Conservation (phyloP, 2,329 filamentous ascomycete genomes). For the Hymenoscyphus fraxineus region DNA sequence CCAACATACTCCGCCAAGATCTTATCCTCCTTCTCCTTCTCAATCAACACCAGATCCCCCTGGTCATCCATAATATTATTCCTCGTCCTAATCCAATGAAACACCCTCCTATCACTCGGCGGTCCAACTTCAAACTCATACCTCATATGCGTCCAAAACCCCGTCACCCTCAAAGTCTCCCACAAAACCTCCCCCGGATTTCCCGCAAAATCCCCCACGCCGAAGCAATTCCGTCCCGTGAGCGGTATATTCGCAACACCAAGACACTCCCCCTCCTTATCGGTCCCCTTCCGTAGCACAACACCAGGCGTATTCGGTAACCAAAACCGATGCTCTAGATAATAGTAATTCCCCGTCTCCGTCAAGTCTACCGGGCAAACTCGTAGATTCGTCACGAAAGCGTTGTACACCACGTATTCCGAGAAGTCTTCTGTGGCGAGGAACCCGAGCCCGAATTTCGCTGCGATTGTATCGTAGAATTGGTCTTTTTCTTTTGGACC, state of each 20-base stretch:
- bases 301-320: conserved; percentile 24
- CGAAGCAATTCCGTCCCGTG: conserved; percentile 21
- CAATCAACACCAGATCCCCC: conserved; percentile 26
- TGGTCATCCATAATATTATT: conserved; percentile 28
- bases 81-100: conserved; percentile 27
- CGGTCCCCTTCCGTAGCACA: conserved; percentile 20
- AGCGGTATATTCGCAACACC: conserved; percentile 24
- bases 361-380: conserved; percentile 24
- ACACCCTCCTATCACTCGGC: conserved; percentile 15
- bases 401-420: conserved; percentile 26
- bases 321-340: conserved; percentile 25
- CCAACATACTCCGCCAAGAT: conserved; percentile 26
- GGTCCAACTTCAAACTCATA: conserved; percentile 24
- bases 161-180: conserved; percentile 23
- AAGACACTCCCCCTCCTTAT: conserved; percentile 22
- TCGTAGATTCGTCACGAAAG: conserved; percentile 26
- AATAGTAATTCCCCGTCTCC: conserved; percentile 22
- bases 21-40: conserved; percentile 22
- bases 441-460: conserved; percentile 21
- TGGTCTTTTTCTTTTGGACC: conserved; percentile 6
- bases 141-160: conserved; percentile 29
- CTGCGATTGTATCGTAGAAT: conserved; percentile 25
- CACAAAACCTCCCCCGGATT: conserved; percentile 17
- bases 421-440: conserved; percentile 21
- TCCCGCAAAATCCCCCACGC: conserved; percentile 21